Evolutionary conservation across 2,329 filamentous ascomycete genomes (phyloP), one percentile per base, ranked within the genome.

Genomic region (Geosmithia morbida): DNA sequence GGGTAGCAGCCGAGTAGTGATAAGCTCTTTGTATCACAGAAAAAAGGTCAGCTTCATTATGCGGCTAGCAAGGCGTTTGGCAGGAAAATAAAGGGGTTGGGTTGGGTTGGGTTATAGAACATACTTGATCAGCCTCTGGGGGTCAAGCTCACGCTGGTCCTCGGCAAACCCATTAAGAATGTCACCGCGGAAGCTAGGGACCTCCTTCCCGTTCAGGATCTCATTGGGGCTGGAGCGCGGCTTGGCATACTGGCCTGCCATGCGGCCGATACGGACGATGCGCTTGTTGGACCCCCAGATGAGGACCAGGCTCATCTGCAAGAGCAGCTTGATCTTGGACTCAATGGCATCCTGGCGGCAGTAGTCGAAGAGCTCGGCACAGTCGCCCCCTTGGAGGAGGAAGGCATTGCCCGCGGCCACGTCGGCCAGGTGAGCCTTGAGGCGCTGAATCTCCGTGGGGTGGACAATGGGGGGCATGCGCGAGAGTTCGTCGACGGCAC

Each of bases 161-260:
- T 79, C 67, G 39, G 79, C 75, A 66, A 83, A 95, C 22, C 90
- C 90, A 60, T 98, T 98, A 53, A 98, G 73, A 51, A 97, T 97
- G 56, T 98, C 92, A 16, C 92, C 92, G 46, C 92, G 76, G 73
- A 97, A 98, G 41, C 86, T 92, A 3, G 87, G 85, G 48, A 95
- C 83, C 58, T 87, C 79, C 50, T 79, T 77, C 46, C 88, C 89
- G 53, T 94, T 71, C 46, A 94, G 69, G 2, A 80, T 75, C 68
- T 98, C 92, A 39, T 80, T 89, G 0, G 90, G 85, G 56, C 83
- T 94, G 3, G 87, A 95, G 48, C 92, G 74, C 2, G 90, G 92
- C 67, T 98, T 98, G 29, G 92, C 92, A 59, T 95, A 98, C 71
- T 98, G 92, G 3, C 92, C 92, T 13, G 92, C 92, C 81, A 97